These are phyloP conservation scores for Ophiocordyceps camponoti-saundersi DNA, from an alignment of 2,329 filamentous ascomycete genomes.

Conservation along the genomic window DNA sequence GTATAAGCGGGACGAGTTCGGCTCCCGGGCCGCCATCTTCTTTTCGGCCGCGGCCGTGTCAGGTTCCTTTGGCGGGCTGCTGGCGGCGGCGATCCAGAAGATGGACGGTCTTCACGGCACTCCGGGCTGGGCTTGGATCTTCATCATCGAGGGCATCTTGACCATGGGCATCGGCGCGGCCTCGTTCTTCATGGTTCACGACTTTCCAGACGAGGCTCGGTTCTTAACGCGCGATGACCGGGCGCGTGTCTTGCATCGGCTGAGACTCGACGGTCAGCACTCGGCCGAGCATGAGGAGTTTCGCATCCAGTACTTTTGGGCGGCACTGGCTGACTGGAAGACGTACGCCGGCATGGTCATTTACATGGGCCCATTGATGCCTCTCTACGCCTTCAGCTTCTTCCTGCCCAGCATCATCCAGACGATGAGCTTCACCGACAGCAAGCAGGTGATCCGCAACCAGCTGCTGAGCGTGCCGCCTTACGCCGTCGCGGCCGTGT, in stretches of 20 bases:
- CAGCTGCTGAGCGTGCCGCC: slow-evolving; percentile 30
- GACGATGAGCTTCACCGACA: slow-evolving; percentile 23
- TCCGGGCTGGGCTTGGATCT: slow-evolving; percentile 47
- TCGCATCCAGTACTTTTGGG: slow-evolving; percentile 54
- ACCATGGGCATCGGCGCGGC: slow-evolving; percentile 51
- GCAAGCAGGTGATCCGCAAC: slow-evolving; percentile 16
- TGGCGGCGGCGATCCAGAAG: slow-evolving; percentile 53
- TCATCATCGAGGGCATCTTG: slow-evolving; percentile 52
- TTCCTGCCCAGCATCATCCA: slow-evolving; percentile 69
- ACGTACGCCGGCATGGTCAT: slow-evolving; percentile 59
- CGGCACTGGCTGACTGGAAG: slow-evolving; percentile 67
- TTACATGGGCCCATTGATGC: slow-evolving; percentile 60
- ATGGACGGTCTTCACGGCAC: slow-evolving; percentile 47
- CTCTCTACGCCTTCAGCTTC: slow-evolving; percentile 59
- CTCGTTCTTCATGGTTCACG: slow-evolving; percentile 65
- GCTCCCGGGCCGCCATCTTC: slow-evolving; percentile 65
- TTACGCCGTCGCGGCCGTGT: slow-evolving; percentile 19
- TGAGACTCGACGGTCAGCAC: slow-evolving; percentile 54
- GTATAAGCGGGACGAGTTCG: slow-evolving; percentile 68
- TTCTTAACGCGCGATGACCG: slow-evolving; percentile 59
- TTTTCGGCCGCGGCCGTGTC: slow-evolving; percentile 70
- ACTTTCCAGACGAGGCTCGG: slow-evolving; percentile 61
- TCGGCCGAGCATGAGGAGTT: slow-evolving; percentile 64
- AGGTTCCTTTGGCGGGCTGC: slow-evolving; percentile 59
- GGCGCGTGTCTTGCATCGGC: slow-evolving; percentile 50